These are phyloP conservation scores for Aspergillus coremiiformis DNA, from an alignment of 495 filamentous ascomycete genomes.

Conservation along the genomic window DNA sequence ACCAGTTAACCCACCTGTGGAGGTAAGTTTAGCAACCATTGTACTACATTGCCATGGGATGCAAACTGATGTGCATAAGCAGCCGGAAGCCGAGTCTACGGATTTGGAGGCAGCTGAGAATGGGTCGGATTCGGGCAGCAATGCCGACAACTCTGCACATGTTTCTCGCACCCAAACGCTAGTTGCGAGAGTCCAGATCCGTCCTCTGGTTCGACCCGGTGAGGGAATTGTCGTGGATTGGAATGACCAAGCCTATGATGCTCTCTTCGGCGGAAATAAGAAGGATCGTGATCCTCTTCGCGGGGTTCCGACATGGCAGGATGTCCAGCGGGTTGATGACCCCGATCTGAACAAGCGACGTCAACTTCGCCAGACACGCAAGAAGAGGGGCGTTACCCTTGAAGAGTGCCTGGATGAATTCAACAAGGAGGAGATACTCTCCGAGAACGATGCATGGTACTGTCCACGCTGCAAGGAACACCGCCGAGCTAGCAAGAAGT, in stretches of 20 bases:
- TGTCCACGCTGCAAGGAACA: constrained; percentile 93
- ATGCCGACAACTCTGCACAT: constrained; percentile 13
- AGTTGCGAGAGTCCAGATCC: constrained; percentile 31
- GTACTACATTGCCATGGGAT: constrained; percentile 2
- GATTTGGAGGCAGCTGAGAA: background rate
- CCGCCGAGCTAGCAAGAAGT: constrained; percentile 85
- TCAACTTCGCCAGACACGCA: constrained; percentile 50
- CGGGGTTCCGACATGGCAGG: constrained; percentile 45
- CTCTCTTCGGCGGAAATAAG: constrained; percentile 54
- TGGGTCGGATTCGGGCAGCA: constrained; percentile 11
- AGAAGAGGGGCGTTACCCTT: constrained; percentile 70
- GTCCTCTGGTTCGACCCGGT: constrained; percentile 62
- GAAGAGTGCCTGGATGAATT: constrained; percentile 91
- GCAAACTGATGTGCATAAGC: background rate
- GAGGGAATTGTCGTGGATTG: constrained; percentile 86
- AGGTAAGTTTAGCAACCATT: constrained; percentile 10
- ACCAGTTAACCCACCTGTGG: constrained; percentile 4
- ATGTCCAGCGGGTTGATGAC: constrained; percentile 52
- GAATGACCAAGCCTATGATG: constrained; percentile 56
- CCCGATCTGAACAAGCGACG: constrained; percentile 56
- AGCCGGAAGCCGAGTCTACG: background rate
- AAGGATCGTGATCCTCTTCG: constrained; percentile 41
- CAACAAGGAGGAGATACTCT: constrained; percentile 81
- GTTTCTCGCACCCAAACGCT: constrained; percentile 18
- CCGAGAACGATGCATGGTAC: constrained; percentile 92